Conservation (phyloP, 768 basidiomycete species). For the Naganishia antarctica region DNA sequence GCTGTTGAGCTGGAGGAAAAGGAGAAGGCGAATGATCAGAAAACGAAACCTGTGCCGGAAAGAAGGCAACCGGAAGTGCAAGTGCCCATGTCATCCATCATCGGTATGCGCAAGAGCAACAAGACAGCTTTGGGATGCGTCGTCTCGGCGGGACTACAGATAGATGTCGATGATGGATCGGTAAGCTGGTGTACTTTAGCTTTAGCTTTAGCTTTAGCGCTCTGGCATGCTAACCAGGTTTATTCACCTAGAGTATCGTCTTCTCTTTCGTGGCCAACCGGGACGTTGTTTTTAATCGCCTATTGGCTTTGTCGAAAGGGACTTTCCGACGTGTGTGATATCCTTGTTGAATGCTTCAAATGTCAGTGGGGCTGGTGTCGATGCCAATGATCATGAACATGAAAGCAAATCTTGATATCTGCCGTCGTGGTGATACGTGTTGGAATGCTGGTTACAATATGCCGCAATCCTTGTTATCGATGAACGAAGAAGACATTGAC, state of each 20-base stretch:
- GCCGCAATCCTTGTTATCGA: no score
- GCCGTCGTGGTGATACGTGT: no score
- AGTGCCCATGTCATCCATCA: conserved; percentile 23
- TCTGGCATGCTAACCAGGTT: no score
- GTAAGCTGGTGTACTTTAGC: conserved; percentile 23
- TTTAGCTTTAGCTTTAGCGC: no score
- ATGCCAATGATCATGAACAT: no score
- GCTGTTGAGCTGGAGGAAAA: not conserved
- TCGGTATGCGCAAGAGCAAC: conserved; percentile 29
- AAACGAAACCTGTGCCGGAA: not conserved
- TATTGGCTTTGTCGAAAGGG: conserved; percentile 7
- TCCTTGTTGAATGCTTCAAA: not conserved
- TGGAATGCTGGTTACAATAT: no score
- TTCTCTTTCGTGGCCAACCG: conserved; percentile 26
- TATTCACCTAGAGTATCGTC: conserved; percentile 24
- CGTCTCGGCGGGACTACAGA: conserved; percentile 29
- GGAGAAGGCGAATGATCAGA: no score
- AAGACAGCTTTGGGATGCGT: conserved; percentile 27
- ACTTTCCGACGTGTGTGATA: conserved; percentile 12
- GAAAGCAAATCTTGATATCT: no score
- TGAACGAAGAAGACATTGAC: no score
- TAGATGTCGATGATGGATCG: conserved; percentile 25
- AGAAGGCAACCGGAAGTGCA: conserved; percentile 6
- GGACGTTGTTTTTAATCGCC: conserved; percentile 19
- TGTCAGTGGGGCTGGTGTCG: no score